A percentile compares a stretch with the other conserved stretches of the same genome.
Evolutionary conservation across 352 stramenopile species (phyloP).

Genomic region (Phytopythium sindhum): DNA sequence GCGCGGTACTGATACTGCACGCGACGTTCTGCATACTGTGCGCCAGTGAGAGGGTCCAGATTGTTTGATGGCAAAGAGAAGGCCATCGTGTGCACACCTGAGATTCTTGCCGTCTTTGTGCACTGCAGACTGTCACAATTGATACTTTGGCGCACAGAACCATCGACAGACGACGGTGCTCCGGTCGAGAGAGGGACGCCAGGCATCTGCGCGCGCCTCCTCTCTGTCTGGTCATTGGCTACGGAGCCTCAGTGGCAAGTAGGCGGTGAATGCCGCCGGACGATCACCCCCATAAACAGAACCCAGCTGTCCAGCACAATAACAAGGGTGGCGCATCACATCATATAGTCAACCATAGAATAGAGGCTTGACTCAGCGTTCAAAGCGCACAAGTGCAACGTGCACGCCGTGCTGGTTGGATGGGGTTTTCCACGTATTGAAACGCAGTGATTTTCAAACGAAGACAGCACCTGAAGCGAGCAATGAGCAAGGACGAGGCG

Average conservation of each 20-base stretch:
- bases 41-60: background rate
- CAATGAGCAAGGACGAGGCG: background rate
- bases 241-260: background rate
- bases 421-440: background rate
- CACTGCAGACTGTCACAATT: background rate
- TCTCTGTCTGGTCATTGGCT: background rate
- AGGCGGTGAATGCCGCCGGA: background rate
- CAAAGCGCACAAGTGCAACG: background rate
- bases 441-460: background rate
- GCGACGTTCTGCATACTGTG: background rate
- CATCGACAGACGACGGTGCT: background rate
- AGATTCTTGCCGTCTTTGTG: background rate
- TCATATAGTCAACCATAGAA: background rate
- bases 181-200: background rate
- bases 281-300: background rate
- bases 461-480: background rate
- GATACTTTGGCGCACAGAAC: background rate
- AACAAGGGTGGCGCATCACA: background rate
- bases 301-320: background rate
- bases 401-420: background rate
- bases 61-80: background rate
- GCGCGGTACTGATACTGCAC: background rate
- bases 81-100: conserved; percentile 1
- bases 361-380: background rate
- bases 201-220: background rate